phyloP scores from a whole-genome alignment of 1,284 basidiomycete species.

The Gymnopus androsaceus region DNA sequence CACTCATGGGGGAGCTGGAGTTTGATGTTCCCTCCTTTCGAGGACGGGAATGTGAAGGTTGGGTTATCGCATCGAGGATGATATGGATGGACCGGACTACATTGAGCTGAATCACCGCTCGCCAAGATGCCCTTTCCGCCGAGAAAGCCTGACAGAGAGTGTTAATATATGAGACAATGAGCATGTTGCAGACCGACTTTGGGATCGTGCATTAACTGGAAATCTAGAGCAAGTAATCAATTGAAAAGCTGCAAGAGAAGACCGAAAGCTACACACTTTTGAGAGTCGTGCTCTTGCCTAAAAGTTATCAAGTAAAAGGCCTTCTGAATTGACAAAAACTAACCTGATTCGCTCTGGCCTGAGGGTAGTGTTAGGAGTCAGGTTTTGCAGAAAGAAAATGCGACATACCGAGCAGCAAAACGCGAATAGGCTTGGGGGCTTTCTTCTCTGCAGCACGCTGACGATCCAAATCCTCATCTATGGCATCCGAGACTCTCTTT shows the following conservation, averaged over 20 bases:
- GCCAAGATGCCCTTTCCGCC: slow-evolving; percentile 66
- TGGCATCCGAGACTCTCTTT: slow-evolving; percentile 63
- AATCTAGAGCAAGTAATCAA: slow-evolving; percentile 44
- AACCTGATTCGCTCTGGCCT: slow-evolving; percentile 81
- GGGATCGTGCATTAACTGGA: slow-evolving; percentile 64
- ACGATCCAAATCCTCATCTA: slow-evolving; percentile 67
- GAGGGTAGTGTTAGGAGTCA: neutral
- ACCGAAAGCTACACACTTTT: slow-evolving; percentile 47
- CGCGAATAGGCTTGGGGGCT: slow-evolving; percentile 57
- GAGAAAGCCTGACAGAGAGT: slow-evolving; percentile 46
- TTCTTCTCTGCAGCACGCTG: slow-evolving; percentile 56
- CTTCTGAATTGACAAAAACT: slow-evolving; percentile 15
- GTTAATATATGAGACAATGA: slow-evolving; percentile 3
- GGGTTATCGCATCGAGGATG: slow-evolving; percentile 60
- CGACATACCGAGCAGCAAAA: slow-evolving; percentile 67
- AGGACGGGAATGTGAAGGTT: slow-evolving; percentile 32
- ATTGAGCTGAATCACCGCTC: slow-evolving; percentile 71
- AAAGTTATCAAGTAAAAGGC: neutral
- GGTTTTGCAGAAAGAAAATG: neutral
- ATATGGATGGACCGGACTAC: slow-evolving; percentile 67
- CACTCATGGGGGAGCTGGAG: slow-evolving; percentile 24
- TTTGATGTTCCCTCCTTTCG: slow-evolving; percentile 17
- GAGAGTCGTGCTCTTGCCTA: slow-evolving; percentile 65
- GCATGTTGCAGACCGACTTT: slow-evolving; percentile 37
- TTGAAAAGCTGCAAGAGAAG: neutral